Conservation (phyloP, 257 asterid species). For the Solanum arcanum region DNA sequence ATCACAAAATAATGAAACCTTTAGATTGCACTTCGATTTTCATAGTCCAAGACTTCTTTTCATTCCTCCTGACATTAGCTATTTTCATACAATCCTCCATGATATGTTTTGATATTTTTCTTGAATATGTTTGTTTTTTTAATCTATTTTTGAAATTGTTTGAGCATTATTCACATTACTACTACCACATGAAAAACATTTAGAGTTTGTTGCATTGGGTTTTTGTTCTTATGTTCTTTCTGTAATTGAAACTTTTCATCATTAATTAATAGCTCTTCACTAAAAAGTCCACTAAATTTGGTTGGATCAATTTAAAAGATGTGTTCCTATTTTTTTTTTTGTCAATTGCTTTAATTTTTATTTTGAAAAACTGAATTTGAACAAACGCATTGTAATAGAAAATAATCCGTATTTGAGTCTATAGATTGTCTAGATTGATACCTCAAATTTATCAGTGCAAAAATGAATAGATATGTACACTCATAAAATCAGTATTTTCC, state of each 20-base stretch:
- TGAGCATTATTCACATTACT: not conserved
- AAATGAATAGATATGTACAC: rapidly evolving
- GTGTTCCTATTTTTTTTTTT: not conserved
- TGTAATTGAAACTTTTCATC: not conserved
- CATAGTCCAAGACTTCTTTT: not conserved
- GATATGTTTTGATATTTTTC: not conserved
- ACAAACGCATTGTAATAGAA: not conserved
- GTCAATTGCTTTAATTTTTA: not conserved
- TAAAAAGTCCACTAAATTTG: not conserved
- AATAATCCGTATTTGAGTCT: too few species aligned
- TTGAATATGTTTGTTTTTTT: not conserved
- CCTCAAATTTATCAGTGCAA: too few species aligned
- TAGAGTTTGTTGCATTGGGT: too few species aligned
- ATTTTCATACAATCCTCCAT: not conserved
- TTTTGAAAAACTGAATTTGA: not conserved
- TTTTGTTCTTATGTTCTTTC: too few species aligned
- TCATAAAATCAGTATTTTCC: too few species aligned
- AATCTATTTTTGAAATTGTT: not conserved
- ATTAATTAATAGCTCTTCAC: not conserved
- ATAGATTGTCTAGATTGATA: rapidly evolving
- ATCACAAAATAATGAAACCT: not conserved
- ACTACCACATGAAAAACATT: not conserved
- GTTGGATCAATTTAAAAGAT: not conserved
- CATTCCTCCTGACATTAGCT: not conserved
- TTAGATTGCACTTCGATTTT: not conserved